phyloP scores from a whole-genome alignment of 768 basidiomycete species.

The Trametes cinnabarina region DNA sequence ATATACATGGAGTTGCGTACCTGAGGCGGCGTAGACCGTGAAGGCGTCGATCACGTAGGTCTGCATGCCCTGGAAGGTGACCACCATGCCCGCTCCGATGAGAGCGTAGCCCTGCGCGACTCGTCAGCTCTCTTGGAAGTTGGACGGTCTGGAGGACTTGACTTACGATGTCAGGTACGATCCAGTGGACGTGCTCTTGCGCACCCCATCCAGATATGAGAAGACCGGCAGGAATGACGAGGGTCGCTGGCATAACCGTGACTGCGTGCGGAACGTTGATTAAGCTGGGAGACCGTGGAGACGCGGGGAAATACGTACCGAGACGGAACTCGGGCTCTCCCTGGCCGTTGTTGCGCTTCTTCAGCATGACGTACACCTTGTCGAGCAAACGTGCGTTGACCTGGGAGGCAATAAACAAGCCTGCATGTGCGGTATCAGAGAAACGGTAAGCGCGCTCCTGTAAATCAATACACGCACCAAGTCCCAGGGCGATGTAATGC shows the following conservation, averaged over 20 bases:
- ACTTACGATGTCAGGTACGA: slow-evolving; percentile 63
- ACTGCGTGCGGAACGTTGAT: slow-evolving; percentile 35
- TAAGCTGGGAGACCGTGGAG: background rate
- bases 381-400: slow-evolving; percentile 60
- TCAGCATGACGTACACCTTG: slow-evolving; percentile 49
- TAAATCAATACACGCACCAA: slow-evolving; percentile 37
- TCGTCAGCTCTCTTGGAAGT: background rate
- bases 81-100: slow-evolving; percentile 55
- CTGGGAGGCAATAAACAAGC: slow-evolving; percentile 41
- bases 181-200: slow-evolving; percentile 59
- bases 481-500: slow-evolving; percentile 68
- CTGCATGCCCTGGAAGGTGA: slow-evolving; percentile 63
- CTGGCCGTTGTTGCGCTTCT: slow-evolving; percentile 48
- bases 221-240: slow-evolving; percentile 65
- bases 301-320: slow-evolving; percentile 31
- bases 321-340: slow-evolving; percentile 57
- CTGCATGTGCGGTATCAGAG: slow-evolving; percentile 4
- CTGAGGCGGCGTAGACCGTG: slow-evolving; percentile 65
- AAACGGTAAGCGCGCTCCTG: no score
- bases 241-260: slow-evolving; percentile 53
- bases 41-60: slow-evolving; percentile 69
- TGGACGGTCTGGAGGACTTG: background rate
- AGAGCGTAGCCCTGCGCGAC: slow-evolving; percentile 50
- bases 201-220: slow-evolving; percentile 74
- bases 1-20: slow-evolving; percentile 46